Conservation (phyloP, 1,284 basidiomycete species). For the Vanrija sp. region DNA sequence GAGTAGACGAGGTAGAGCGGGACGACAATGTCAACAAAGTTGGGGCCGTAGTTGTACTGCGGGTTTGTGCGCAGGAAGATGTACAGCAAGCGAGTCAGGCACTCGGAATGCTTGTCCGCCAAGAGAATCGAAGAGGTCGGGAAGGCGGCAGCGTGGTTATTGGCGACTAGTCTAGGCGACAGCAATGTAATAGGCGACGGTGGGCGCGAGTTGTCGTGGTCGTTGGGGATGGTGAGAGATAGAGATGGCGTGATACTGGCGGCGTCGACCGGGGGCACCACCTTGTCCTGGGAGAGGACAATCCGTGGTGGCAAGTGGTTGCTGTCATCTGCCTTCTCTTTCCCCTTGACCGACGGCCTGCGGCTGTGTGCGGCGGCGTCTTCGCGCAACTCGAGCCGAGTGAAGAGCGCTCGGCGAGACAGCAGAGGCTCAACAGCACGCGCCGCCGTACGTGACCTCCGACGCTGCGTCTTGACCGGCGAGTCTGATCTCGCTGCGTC, state of each 20-base stretch:
- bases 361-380: too few relatives aligned
- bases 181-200: constrained; percentile 38
- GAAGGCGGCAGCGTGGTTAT: background rate
- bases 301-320: constrained; percentile 24
- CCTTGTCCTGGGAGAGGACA: constrained; percentile 23
- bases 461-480: background rate
- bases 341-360: constrained; percentile 2
- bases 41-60: constrained; percentile 38
- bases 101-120: constrained; percentile 43
- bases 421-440: background rate
- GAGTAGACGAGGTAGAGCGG: constrained; percentile 44
- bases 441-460: background rate
- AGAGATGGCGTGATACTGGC: constrained; percentile 14
- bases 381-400: constrained; percentile 3
- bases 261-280: constrained; percentile 1
- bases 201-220: constrained; percentile 2
- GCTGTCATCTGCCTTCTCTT: constrained; percentile 4
- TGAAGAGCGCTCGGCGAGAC: constrained; percentile 11
- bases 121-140: constrained; percentile 24
- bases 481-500: background rate
- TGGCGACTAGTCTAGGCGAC: constrained; percentile 25
- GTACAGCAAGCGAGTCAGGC: constrained; percentile 44
- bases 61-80: constrained; percentile 40
- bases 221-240: constrained; percentile 18
- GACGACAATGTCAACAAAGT: constrained; percentile 41